Conservation (phyloP, 1,139 yeast species). For the Kluyveromyces marxianus region DNA sequence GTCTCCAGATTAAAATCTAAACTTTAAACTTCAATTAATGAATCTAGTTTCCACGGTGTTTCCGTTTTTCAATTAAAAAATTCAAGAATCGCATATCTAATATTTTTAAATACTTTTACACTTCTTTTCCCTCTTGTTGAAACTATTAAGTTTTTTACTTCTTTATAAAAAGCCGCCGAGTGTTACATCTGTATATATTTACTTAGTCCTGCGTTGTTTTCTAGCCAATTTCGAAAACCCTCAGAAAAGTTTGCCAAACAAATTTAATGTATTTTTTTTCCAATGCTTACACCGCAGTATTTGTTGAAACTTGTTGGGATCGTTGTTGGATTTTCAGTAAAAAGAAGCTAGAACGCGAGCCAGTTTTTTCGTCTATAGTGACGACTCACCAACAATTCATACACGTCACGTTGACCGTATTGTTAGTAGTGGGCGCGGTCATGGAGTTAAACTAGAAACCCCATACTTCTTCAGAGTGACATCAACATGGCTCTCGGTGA, state of each 20-base stretch:
- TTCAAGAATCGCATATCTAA: too few species aligned
- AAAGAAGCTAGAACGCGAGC: background rate
- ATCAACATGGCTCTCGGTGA: background rate
- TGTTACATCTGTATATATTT: background rate
- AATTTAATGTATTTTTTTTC: too few species aligned
- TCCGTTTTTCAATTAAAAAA: too few species aligned
- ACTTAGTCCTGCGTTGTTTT: background rate
- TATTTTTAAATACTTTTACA: too few species aligned
- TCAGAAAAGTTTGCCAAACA: background rate
- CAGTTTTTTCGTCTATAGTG: too few species aligned
- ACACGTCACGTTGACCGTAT: slow-evolving; percentile 5
- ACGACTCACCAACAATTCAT: slow-evolving; percentile 1
- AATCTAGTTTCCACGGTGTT: too few species aligned
- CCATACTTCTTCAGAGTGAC: background rate
- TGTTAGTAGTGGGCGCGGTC: background rate
- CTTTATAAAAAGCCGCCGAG: slow-evolving; percentile 6
- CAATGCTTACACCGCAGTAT: too few species aligned
- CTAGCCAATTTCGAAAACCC: too few species aligned
- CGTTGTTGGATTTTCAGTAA: slow-evolving; percentile 3
- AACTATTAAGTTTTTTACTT: background rate
- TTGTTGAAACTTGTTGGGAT: slow-evolving; percentile 2
- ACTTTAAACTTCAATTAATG: too few species aligned
- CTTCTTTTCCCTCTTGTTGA: background rate
- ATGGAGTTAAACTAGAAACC: background rate
- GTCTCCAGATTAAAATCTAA: too few species aligned